Conservation (phyloP, 2,329 filamentous ascomycete genomes). For the Penicillium sp. region DNA sequence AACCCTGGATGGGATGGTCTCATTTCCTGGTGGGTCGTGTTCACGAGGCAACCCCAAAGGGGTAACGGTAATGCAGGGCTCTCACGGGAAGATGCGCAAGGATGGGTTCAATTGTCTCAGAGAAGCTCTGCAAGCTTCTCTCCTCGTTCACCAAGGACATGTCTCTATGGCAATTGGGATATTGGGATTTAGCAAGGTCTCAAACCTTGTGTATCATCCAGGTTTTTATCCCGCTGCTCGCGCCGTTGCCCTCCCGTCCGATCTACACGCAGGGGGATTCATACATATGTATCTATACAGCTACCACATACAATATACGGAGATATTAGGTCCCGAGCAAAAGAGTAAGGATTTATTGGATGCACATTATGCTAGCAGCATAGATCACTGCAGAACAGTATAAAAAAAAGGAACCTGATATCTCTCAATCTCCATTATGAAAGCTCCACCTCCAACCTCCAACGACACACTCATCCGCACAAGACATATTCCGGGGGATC, state of each 20-base stretch:
- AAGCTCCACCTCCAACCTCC: background rate
- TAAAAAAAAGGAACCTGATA: background rate
- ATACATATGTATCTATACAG: background rate
- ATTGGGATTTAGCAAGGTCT: background rate
- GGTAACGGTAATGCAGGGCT: constrained; percentile 3
- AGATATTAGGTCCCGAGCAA: background rate
- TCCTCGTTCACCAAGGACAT: background rate
- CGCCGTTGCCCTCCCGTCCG: background rate
- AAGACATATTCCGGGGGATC: background rate
- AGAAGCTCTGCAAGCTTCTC: background rate
- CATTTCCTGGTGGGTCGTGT: background rate
- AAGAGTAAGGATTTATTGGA: background rate
- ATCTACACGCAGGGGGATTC: background rate
- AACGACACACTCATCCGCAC: background rate
- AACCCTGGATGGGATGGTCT: background rate
- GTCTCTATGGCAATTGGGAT: background rate
- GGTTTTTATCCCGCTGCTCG: background rate
- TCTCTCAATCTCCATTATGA: background rate
- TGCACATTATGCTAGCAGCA: background rate
- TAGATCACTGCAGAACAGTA: background rate
- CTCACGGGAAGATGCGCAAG: constrained; percentile 1
- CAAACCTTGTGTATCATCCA: constrained; percentile 1
- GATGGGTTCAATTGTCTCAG: constrained; percentile 4
- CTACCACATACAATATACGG: background rate
- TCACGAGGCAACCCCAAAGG: constrained; percentile 8